These are phyloP conservation scores for Amesomyces nigricolor DNA, from an alignment of 2,329 filamentous ascomycete genomes.

Conservation along the genomic window DNA sequence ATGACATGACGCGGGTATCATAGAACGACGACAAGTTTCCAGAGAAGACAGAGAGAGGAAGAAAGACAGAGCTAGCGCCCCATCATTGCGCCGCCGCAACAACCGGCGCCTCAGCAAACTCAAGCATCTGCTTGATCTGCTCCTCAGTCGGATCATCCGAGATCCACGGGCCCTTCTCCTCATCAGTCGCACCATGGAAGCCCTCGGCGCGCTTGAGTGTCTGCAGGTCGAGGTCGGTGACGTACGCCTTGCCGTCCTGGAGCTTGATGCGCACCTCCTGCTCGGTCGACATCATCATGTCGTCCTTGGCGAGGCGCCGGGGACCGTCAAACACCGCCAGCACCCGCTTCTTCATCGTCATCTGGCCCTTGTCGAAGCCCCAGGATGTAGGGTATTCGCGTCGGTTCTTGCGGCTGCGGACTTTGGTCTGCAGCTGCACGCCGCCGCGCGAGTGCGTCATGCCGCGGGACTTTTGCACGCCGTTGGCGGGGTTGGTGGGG, in stretches of 20 bases:
- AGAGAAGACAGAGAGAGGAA: neutral
- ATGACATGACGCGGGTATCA: constrained; percentile 1
- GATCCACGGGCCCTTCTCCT: constrained; percentile 83
- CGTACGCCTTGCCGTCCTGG: constrained; percentile 68
- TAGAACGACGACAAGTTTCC: constrained; percentile 3
- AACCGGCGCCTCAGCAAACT: constrained; percentile 31
- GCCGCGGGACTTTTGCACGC: constrained; percentile 62
- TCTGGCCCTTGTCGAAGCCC: constrained; percentile 87
- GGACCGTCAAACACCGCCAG: constrained; percentile 87
- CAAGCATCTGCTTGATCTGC: constrained; percentile 56
- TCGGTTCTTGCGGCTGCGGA: constrained; percentile 76
- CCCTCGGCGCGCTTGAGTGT: constrained; percentile 84
- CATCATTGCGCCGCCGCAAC: constrained; percentile 11
- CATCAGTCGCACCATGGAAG: constrained; percentile 70
- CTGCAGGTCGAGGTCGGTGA: constrained; percentile 89
- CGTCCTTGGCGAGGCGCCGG: constrained; percentile 88
- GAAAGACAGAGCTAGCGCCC: neutral
- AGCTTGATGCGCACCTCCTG: constrained; percentile 87
- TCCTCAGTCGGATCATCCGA: constrained; percentile 63
- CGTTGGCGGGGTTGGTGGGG: constrained; percentile 48
- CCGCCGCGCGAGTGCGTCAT: constrained; percentile 74
- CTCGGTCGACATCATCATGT: constrained; percentile 96
- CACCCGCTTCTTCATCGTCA: constrained; percentile 98
- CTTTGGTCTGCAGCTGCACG: constrained; percentile 50
- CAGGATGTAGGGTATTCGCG: constrained; percentile 91